Base-by-base conservation (phyloP, 2,329 filamentous ascomycete species). In the Tolypocladium album region DNA sequence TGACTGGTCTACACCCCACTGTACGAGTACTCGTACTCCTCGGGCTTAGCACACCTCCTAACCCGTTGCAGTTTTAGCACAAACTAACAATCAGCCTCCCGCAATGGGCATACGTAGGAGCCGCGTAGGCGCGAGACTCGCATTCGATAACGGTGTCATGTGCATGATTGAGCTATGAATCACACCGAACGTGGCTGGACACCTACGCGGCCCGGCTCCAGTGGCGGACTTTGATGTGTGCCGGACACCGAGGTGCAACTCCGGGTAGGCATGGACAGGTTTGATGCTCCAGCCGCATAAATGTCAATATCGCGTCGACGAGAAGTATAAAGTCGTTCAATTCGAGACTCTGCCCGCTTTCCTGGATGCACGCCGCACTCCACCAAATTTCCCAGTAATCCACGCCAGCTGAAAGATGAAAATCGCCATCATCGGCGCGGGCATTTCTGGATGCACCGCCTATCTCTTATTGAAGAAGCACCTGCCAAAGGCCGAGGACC, bases 381-480 rank as follows among this genome's bases (percentile, higher is more conserved):
- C 20, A 36, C 4, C 50, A 36, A 3, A 13, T 53, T 20, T 13
- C 17, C 50, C 11, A 22, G 50, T 53, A 9, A 13, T 4, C 20
- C 12, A n/a, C 17, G 15, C 17, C 27, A 52, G 17, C 47, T 4
- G 24, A n/a, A 64, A 2, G 6, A 69, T 69, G 67, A 63, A 64
- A 57, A 64, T 67, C 24, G 61, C 58, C 58, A 68, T 69, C 52
- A 62, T 69, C 24, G 67, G 67, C 1, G 67, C 62, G 56, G 67
- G 67, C 60, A 65, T 69, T 45, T 59, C 67, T 4, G 67, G 67
- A 40, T 68, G 65, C 50, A 52, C 66, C 15, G 60, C 57, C 11
- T 69, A 68, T n/a, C 63, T 69, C 3, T 42, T 68, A 20, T 59
- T 69, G 3, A 61, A 58, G 38, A 68, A 68, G 31, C 65, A 66